Base-by-base conservation (phyloP, 768 basidiomycete genomes). In the Pisolithus orientalis region DNA sequence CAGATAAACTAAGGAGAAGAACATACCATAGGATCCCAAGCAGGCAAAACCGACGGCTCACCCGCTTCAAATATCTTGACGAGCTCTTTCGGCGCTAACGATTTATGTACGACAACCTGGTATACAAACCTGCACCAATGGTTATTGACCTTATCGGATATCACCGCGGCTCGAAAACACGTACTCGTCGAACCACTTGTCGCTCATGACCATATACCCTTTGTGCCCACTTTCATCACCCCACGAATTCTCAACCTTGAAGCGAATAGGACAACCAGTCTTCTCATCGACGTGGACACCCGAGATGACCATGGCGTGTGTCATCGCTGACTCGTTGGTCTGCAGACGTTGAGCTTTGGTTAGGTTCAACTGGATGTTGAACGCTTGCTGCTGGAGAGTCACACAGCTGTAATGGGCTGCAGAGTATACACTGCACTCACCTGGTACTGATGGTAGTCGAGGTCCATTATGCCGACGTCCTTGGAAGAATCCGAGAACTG, bases 231-330 rank as follows among this genome's bases (percentile, higher is more conserved):
- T 77, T 0, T 72, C 71, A 27, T 84, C 82, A 14, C 90, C 89
- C 95, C 95, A 98, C 3, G 85, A 88, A 73, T 98, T 98, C 76
- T 98, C 95, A 17, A 98, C 90, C 70, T 92, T 91, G 79, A 92
- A 98, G n/a, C 92, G 80, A 17, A 94, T 69, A 0, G 93, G 85
- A 52, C 79, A 81, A 49, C 90, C 91, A 2, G 67, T 64, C 50
- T 66, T 71, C 11, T 72, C 68, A 62, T 94, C 93, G 46, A 96
- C 72, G 64, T 97, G 94, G 16, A 94, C 94, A 16, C 81, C 94
- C 16, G 88, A 85, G 65, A 97, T 94, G 40, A 95, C 91, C 57
- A 68, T 68, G 3, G 92, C 92, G 65, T 97, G 94, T 1, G 94
- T 97, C 94, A 96, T 95, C 31, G 85, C 67, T 0, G 87, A 90